phyloP scores from a whole-genome alignment of 2,329 filamentous ascomycete genomes.

The Penicillium sp. region DNA sequence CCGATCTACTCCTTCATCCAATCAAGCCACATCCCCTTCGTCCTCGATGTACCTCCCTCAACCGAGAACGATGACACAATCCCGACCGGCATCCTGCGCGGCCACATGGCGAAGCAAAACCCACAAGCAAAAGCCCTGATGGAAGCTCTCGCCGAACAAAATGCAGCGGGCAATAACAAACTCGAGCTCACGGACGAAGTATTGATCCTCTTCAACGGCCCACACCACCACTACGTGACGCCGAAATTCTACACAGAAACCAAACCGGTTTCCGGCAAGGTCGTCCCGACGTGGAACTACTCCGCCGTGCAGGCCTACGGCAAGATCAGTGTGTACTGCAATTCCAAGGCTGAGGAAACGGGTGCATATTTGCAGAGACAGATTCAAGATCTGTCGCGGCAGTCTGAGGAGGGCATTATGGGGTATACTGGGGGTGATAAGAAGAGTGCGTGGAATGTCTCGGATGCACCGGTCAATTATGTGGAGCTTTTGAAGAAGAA shows the following conservation, averaged over 20 bases:
- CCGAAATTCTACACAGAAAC: slow-evolving; percentile 64
- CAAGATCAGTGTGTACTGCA: slow-evolving; percentile 52
- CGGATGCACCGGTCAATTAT: slow-evolving; percentile 59
- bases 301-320: slow-evolving; percentile 49
- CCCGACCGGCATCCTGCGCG: slow-evolving; percentile 50
- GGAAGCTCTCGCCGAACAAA: slow-evolving; percentile 52
- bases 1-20: slow-evolving; percentile 52
- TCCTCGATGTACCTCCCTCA: slow-evolving; percentile 49
- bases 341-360: slow-evolving; percentile 49
- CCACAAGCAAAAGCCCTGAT: slow-evolving; percentile 6
- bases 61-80: slow-evolving; percentile 34
- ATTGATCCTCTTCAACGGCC: slow-evolving; percentile 60
- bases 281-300: too few relatives aligned
- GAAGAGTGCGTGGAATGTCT: slow-evolving; percentile 60
- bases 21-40: slow-evolving; percentile 60
- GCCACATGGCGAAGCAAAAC: slow-evolving; percentile 44
- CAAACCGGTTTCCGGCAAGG: slow-evolving; percentile 47
- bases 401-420: slow-evolving; percentile 58
- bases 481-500: slow-evolving; percentile 57
- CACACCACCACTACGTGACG: slow-evolving; percentile 63
- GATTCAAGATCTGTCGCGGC: slow-evolving; percentile 52
- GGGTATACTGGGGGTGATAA: slow-evolving; percentile 47
- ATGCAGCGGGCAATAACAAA: slow-evolving; percentile 54
- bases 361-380: slow-evolving; percentile 51
- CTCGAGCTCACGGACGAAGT: slow-evolving; percentile 52